Evolutionary conservation across 768 basidiomycete species (phyloP), one percentile per base, ranked within the genome.

Genomic region (Vararia minispora): DNA sequence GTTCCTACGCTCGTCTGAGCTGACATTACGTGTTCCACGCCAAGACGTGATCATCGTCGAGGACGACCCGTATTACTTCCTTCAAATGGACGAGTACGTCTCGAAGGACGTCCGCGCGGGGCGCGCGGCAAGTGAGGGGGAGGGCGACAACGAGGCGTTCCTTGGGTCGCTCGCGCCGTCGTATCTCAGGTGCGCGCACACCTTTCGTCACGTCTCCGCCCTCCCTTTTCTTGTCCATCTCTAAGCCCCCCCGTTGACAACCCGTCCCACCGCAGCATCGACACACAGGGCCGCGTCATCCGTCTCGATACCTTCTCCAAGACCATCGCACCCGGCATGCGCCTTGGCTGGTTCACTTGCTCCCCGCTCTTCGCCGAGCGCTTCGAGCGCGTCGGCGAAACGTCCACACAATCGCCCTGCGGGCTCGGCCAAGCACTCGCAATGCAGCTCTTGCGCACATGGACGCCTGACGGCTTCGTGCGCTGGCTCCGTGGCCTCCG

Each of bases 51-150:
- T 86, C 47, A 85, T 85, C 42, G 74, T 81, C 38, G 84, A 88
- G 61, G 85, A 89, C 48, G 85, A 87, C 57, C 85, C 86, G 3
- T 86, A 87, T 56, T 77, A 72, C 57, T 82, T 84, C 61, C 61
- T 86, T 17, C 82, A 85, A 52, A 59, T 74, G 44, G 72, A 69
- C 0, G 44, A 58, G 2, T 85, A 80, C 54, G 51, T 64, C 6
- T 68, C 64, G 5, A 71, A 71, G 43, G 44, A 48, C 21, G 57
- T 57, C 22, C 64, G 61, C 16, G 43, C 43, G 38, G 37, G 33
- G 3, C 37, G 35, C 16, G 39, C 39, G n/a, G 35, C 42, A 22
- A 30, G 28, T 27, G 8, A 40, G 4, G 43, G 37, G 42, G 60
- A 49, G 42, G 60, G 51, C 20, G 68, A 66, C 23, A 62, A 65